These are phyloP conservation scores for Endocalyx cinctus DNA, from an alignment of 2,329 filamentous ascomycete genomes.

Conservation along the genomic window DNA sequence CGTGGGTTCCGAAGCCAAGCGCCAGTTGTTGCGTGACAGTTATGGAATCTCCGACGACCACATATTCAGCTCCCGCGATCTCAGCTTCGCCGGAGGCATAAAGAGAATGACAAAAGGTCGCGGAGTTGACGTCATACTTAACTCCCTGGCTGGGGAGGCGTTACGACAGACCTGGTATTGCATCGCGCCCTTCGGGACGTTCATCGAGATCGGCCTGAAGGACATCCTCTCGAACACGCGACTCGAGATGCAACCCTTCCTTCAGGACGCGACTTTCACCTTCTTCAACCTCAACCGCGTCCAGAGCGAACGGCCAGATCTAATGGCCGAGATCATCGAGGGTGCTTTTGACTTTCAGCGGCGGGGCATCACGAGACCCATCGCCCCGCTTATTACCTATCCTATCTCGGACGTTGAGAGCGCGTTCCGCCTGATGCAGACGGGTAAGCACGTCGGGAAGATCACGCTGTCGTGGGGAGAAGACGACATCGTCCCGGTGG, in stretches of 20 bases:
- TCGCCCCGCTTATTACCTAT: conserved; percentile 17
- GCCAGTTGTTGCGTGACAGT: conserved; percentile 24
- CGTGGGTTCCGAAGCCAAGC: conserved; percentile 31
- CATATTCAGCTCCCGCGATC: conserved; percentile 34
- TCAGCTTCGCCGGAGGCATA: conserved; percentile 30
- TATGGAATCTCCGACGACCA: conserved; percentile 29
- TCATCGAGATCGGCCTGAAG: conserved; percentile 9
- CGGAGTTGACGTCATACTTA: conserved; percentile 41
- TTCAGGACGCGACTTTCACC: conserved; percentile 11
- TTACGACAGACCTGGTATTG: conserved; percentile 8
- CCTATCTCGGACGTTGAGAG: conserved; percentile 21
- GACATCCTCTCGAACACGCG: conserved; percentile 10
- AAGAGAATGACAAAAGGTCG: conserved; percentile 22
- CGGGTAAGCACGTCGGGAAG: conserved; percentile 38
- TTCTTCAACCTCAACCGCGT: conserved; percentile 5
- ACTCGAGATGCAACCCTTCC: conserved; percentile 10
- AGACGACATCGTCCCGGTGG: conserved; percentile 2
- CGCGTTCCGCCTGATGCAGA: conserved; percentile 34
- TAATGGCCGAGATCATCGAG: conserved; percentile 3
- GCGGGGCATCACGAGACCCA: conserved; percentile 11
- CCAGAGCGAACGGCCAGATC: not conserved
- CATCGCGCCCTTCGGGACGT: conserved; percentile 5
- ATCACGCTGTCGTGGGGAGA: conserved; percentile 27
- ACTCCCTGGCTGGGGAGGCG: conserved; percentile 30
- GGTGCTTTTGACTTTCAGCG: conserved; percentile 7